phyloP scores from a whole-genome alignment of 208 protist genomes.

The Naegleria lovaniensis region DNA sequence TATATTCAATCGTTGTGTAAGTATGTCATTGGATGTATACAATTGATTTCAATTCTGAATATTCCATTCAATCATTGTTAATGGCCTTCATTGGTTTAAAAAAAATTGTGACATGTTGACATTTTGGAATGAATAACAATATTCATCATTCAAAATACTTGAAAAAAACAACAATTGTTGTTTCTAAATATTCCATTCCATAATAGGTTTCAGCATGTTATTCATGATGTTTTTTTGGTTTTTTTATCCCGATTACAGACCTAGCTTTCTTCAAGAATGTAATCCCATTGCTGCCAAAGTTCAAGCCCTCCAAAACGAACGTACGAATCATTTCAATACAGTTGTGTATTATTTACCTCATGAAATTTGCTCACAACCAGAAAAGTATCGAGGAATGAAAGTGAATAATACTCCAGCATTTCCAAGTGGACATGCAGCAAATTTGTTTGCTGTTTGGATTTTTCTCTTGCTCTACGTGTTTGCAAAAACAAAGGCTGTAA shows the following conservation, averaged over 20 bases:
- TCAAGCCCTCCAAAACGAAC: background rate
- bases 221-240: background rate
- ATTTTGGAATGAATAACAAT: too few species aligned
- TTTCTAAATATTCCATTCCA: too few species aligned
- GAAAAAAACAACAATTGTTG: too few species aligned
- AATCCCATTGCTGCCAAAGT: background rate
- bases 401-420: background rate
- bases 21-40: too few species aligned
- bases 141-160: too few species aligned
- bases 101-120: too few species aligned
- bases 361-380: background rate
- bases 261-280: background rate
- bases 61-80: too few species aligned
- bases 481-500: background rate
- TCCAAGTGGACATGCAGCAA: background rate
- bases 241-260: background rate
- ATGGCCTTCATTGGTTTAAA: too few species aligned
- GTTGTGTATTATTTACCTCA: background rate
- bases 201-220: background rate
- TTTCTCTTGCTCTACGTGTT: background rate
- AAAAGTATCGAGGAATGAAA: background rate
- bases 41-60: too few species aligned
- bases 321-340: background rate
- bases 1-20: background rate
- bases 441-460: background rate